Evolutionary conservation across 2,329 filamentous ascomycete genomes (phyloP), one percentile per base, ranked within the genome.

Genomic region (Hypoxylon sp.): DNA sequence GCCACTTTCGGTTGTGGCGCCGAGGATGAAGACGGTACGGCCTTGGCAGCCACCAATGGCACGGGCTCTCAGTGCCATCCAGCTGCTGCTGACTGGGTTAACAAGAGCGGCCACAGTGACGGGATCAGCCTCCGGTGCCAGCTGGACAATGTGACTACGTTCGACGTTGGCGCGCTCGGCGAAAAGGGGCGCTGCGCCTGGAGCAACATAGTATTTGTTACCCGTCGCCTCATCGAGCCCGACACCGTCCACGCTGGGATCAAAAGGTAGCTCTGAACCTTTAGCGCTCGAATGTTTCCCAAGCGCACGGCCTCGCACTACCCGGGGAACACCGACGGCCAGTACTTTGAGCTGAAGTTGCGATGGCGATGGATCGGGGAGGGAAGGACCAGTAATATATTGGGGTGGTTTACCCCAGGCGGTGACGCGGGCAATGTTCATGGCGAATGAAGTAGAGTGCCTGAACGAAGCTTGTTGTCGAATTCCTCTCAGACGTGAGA

Each of bases 101-200:
- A 30, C 58, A 14, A 69, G 44, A 11, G 53, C 66, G 5, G 66
- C 66, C 25, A 69, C 66, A 35, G 61, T 58, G n/a, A 55, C 27
- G 13, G 66, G 61, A 35, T 69, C 66, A 31, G 61, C 61, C 17
- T 53, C 61, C 6, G 61, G 6, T 6, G 20, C 6, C 7, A 69
- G 57, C 31, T 58, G 22, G 11, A 27, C 6, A 0, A 66, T 37
- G 11, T 44, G 33, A 14, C 22, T 31, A 2, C 42, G 53, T 40
- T 69, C 66, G 27, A 66, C 62, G 40, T 69, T 69, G 31, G 62
- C 66, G 40, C 62, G 58, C 62, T 69, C 66, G 42, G 66, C 66
- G 10, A 69, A 63, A 7, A 69, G 53, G 14, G 61, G 53, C 2
- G 54, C 54, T 1, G 46, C 44, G 7, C 17, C 8, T 7, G 61